These are phyloP conservation scores for Recurvomyces mirabilis DNA, from an alignment of 495 filamentous ascomycete genomes.

Conservation along the genomic window DNA sequence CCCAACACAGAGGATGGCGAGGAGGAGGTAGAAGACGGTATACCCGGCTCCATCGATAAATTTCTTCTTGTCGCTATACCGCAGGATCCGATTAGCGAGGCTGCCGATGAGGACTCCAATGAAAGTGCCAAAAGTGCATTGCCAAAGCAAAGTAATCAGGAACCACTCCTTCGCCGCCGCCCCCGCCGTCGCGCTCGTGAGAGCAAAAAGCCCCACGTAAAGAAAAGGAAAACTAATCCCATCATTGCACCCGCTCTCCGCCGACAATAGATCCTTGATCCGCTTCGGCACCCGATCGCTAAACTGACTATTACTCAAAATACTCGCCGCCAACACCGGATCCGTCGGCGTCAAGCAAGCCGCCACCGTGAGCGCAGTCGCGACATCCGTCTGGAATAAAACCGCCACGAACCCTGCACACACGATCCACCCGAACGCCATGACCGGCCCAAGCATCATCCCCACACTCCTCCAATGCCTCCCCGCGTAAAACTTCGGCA, in stretches of 20 bases:
- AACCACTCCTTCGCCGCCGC: slow-evolving; percentile 36
- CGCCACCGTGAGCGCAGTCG: slow-evolving; percentile 35
- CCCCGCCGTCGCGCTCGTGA: slow-evolving; percentile 25
- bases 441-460: slow-evolving; percentile 40
- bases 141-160: slow-evolving; percentile 39
- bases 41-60: slow-evolving; percentile 35
- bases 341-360: slow-evolving; percentile 43
- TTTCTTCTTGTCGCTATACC: slow-evolving; percentile 26
- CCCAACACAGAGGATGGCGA: slow-evolving; percentile 38
- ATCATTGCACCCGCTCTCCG: slow-evolving; percentile 42
- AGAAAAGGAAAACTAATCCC: slow-evolving; percentile 40
- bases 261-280: slow-evolving; percentile 36
- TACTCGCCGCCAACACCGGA: slow-evolving; percentile 38
- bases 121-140: slow-evolving; percentile 35
- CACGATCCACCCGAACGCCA: slow-evolving; percentile 40
- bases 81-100: slow-evolving; percentile 32
- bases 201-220: slow-evolving; percentile 33
- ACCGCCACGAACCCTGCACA: slow-evolving; percentile 32
- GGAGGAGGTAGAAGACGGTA: slow-evolving; percentile 41
- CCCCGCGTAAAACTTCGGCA: slow-evolving; percentile 36
- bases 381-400: slow-evolving; percentile 30
- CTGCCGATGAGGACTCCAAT: slow-evolving; percentile 35
- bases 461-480: slow-evolving; percentile 35
- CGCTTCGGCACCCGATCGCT: slow-evolving; percentile 35
- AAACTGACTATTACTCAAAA: slow-evolving; percentile 38